A percentile compares a stretch with the other conserved stretches of the same genome.
Evolutionary conservation across 179 eudicot species (phyloP).

Genomic region (Heliamphora pulchella): DNA sequence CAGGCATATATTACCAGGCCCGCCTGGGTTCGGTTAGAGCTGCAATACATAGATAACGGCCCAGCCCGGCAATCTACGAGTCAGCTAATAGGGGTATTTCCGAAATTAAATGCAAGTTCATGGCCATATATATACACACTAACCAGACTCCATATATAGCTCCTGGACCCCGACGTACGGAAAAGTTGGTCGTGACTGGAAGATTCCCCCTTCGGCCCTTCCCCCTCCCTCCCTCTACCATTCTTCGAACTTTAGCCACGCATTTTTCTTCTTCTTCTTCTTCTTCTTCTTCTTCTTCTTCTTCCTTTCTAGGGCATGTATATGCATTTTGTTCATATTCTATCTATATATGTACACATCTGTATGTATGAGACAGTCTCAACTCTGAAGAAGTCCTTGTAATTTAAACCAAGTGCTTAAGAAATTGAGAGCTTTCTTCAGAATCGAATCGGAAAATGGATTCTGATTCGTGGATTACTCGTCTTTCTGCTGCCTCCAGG

Average conservation of each 20-base stretch:
- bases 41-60: not conserved
- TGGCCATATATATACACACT: not conserved
- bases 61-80: not conserved
- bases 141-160: too few relatives aligned
- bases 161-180: not conserved
- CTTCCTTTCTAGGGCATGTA: slow-evolving; percentile 8
- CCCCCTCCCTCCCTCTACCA: not conserved
- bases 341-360: not conserved
- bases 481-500: slow-evolving; percentile 41
- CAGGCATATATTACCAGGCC: too few relatives aligned
- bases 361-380: not conserved
- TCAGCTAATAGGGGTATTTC: not conserved
- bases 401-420: not conserved
- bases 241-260: not conserved
- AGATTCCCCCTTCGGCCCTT: not conserved
- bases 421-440: not conserved
- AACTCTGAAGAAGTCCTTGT: not conserved
- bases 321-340: not conserved
- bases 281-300: not conserved
- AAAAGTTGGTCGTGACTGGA: not conserved
- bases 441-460: slow-evolving; percentile 36
- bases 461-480: slow-evolving; percentile 56
- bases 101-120: not conserved
- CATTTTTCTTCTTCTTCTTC: too few relatives aligned
- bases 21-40: too few relatives aligned